These are phyloP conservation scores for Hyphopichia buzzinii DNA, from an alignment of 1,139 yeast genomes.

Conservation along the genomic window DNA sequence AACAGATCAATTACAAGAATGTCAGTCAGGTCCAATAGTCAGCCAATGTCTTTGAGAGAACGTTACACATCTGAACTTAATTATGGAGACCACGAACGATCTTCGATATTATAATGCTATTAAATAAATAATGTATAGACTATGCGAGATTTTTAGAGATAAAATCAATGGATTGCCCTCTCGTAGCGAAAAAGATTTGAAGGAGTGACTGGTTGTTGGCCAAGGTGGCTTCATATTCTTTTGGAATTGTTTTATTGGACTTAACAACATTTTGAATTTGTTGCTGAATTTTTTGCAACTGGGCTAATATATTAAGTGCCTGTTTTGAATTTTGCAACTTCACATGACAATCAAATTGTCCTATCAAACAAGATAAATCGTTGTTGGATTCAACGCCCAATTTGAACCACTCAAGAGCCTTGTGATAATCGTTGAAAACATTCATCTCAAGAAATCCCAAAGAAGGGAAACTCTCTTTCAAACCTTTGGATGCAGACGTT, in stretches of 20 bases:
- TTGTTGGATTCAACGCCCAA: constrained; percentile 66
- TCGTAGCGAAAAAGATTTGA: constrained; percentile 29
- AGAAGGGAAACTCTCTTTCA: constrained; percentile 70
- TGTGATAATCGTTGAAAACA: constrained; percentile 50
- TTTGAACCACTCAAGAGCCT: constrained; percentile 81
- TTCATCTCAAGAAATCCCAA: constrained; percentile 78
- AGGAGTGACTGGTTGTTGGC: constrained; percentile 24
- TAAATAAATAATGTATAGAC: constrained; percentile 4
- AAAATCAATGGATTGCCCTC: constrained; percentile 20
- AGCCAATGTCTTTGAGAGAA: constrained; percentile 35
- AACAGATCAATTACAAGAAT: constrained; percentile 10
- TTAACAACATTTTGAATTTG: constrained; percentile 18
- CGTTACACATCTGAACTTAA: constrained; percentile 29
- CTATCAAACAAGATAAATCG: constrained; percentile 65
- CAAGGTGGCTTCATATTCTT: constrained; percentile 22
- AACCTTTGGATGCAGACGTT: constrained; percentile 72
- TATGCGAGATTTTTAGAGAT: constrained; percentile 1
- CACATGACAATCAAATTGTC: constrained; percentile 62
- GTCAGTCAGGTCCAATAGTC: constrained; percentile 25
- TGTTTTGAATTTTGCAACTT: constrained; percentile 22
- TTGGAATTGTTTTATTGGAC: constrained; percentile 18
- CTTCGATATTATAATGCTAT: constrained; percentile 6
- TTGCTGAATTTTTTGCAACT: constrained; percentile 22
- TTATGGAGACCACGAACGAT: constrained; percentile 11
- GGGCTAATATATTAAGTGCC: constrained; percentile 27